Evolutionary conservation across 2,329 filamentous ascomycete species (phyloP), one percentile per base, ranked within the genome.

Genomic region (Thielaviopsis punctulata): DNA sequence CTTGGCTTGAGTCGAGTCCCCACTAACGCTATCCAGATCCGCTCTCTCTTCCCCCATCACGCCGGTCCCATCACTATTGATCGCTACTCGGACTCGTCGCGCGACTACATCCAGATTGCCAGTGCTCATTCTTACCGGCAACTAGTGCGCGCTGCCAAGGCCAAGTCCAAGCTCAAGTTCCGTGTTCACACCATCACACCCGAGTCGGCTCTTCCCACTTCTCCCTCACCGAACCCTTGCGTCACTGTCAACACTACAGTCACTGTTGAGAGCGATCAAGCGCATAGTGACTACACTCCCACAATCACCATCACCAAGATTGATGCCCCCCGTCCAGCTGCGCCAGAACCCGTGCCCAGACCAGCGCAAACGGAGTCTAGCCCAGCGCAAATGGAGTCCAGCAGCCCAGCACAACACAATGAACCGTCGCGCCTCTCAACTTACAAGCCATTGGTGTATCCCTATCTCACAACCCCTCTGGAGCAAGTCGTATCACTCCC

Each of bases 101-200:
- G 75, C 45, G 73, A 80, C 58, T 96, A 84, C 67, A 77, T 96
- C 58, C 73, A 77, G 45, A 81, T 98, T 55, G 84, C 95, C 65
- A 72, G 79, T 56, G 73, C 73, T 63, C 93, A 95, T 62, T 69
- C 94, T 62, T 98, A 95, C 75, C 96, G 95, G 73, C 92, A 95
- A 65, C 82, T 98, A 43, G 90, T 92, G 65, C 84, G 92, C 61
- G 92, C 92, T 59, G 92, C 92, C 58, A 98, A 95, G 73, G 92
- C 92, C 36, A 98, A 98, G 75, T 80, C 89, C 58, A 98, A 96
- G 80, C 81, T 98, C 60, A 89, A 92, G 67, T 77, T 98, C 55
- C 86, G 80, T 59, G 82, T 85, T 36, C 82, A 77, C 15, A 61
- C 74, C 30, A 63, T 68, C 4, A 6, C 8, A 6, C 36, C 36